These are phyloP conservation scores for Radiomyces spectabilis DNA, from an alignment of 192 early-diverging fungal genomes.

Conservation along the genomic window DNA sequence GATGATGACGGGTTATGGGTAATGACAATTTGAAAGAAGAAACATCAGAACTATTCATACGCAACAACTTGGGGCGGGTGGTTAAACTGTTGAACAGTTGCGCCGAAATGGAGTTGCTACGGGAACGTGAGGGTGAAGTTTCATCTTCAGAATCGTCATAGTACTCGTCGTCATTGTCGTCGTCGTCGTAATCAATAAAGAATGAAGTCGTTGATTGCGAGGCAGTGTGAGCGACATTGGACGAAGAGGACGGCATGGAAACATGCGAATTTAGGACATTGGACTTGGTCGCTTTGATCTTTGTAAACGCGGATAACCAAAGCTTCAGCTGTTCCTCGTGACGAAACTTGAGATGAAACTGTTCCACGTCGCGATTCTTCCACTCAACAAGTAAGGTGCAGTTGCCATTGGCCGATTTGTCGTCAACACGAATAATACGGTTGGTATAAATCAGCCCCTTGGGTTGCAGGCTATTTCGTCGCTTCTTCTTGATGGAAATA, in stretches of 20 bases:
- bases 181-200: conserved; percentile 17
- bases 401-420: conserved; percentile 12
- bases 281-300: conserved; percentile 32
- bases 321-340: conserved; percentile 88
- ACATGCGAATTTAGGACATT: conserved; percentile 33
- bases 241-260: conserved; percentile 15
- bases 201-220: conserved; percentile 2
- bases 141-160: conserved; percentile 41
- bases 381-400: conserved; percentile 75
- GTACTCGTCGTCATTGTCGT: conserved; percentile 27
- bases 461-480: conserved; percentile 57
- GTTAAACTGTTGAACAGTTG: neutral
- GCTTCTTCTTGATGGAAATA: conserved; percentile 48
- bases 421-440: conserved; percentile 50
- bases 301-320: conserved; percentile 78
- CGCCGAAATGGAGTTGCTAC: conserved; percentile 13
- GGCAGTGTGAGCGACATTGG: conserved; percentile 16
- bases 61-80: conserved; percentile 3
- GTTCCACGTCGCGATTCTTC: conserved; percentile 74
- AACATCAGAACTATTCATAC: conserved; percentile 7
- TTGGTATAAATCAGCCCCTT: conserved; percentile 85
- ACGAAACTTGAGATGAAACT: conserved; percentile 83
- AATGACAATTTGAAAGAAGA: neutral
- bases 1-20: no score
- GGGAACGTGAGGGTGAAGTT: conserved; percentile 10